Evolutionary conservation across 345 rosid genomes (phyloP).

Genomic region (Microthlaspi erraticum): DNA sequence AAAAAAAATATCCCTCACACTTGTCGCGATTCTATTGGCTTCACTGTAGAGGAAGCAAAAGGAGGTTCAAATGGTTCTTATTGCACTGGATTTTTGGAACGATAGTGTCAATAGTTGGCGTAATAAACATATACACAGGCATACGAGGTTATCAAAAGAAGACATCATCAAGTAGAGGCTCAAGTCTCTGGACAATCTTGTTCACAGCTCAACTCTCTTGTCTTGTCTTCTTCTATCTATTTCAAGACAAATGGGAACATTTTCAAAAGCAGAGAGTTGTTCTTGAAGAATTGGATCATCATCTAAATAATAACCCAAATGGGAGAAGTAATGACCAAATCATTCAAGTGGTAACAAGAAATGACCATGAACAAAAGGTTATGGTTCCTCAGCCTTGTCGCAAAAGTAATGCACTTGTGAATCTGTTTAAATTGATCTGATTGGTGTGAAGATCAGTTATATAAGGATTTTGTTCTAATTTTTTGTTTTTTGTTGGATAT

Average conservation of each 20-base stretch:
- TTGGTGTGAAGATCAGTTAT: conserved; percentile 15
- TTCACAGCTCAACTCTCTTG: conserved; percentile 74
- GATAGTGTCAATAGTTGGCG: conserved; percentile 58
- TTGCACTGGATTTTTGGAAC: conserved; percentile 89
- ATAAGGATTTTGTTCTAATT: neutral
- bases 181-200: conserved; percentile 64
- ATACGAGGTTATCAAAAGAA: conserved; percentile 66
- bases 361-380: conserved; percentile 46
- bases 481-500: neutral
- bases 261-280: conserved; percentile 60
- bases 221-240: conserved; percentile 71
- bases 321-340: conserved; percentile 34
- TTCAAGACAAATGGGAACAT: conserved; percentile 87
- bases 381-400: conserved; percentile 57
- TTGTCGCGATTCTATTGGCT: neutral
- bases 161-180: conserved; percentile 50
- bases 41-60: conserved; percentile 64
- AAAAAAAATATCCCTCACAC: neutral
- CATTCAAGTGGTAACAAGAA: conserved; percentile 34
- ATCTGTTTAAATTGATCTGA: conserved; percentile 51
- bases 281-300: conserved; percentile 29
- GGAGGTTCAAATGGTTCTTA: conserved; percentile 73
- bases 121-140: conserved; percentile 84
- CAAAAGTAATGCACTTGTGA: conserved; percentile 77
- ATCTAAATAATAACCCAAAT: conserved; percentile 30